Base-by-base conservation (phyloP, 257 asterid species). In the Leptodermis oblonga region DNA sequence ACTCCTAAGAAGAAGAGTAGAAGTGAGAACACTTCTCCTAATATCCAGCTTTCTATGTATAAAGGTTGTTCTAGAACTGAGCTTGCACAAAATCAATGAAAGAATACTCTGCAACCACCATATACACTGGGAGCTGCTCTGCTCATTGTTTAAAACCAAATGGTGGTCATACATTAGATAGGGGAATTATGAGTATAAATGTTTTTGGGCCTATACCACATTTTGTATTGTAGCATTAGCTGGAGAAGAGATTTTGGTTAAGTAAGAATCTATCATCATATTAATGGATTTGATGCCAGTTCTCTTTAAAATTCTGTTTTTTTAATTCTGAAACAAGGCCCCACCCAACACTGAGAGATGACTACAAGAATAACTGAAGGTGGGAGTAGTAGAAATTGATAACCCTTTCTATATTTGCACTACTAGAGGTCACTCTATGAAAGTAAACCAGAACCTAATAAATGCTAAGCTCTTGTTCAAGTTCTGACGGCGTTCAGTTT, bases 11-110 rank as follows among this genome's bases (percentile, higher is more conserved):
- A 42, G 72, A 84, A 67, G 53, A 74, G 34, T 33, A 65, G 28
- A 77, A 71, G 15, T 36, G 95, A 88, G 78, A 89, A 86, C 75
- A 79, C 82, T 73, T 82, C 86, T 60, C 93, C 96, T 67, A 87
- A 89, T 77, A 76, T 91, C 70, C 86, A 68, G 77, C 55, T 65
- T 72, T 80, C 74, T 4, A 75, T 26, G 17, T 49, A 10, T n/a
- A 61, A 30, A 52, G 9, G 48, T n/a, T 17, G 62, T 48, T 28
- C 49, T 34, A 67, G 48, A 31, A 49, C 10, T n/a, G 8, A 13
- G 48, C 66, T 20, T 34, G 46, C 25, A 34, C 18, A n/a, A 61
- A 39, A n/a, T 36, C 30, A n/a, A 61, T 61, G 20, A n/a, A 15
- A 61, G 30, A 36, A 22, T 33, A 67, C 23, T 59, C 41, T 25